Evolutionary conservation across 768 basidiomycete species (phyloP).

Genomic region (Mycena leptocephala): DNA sequence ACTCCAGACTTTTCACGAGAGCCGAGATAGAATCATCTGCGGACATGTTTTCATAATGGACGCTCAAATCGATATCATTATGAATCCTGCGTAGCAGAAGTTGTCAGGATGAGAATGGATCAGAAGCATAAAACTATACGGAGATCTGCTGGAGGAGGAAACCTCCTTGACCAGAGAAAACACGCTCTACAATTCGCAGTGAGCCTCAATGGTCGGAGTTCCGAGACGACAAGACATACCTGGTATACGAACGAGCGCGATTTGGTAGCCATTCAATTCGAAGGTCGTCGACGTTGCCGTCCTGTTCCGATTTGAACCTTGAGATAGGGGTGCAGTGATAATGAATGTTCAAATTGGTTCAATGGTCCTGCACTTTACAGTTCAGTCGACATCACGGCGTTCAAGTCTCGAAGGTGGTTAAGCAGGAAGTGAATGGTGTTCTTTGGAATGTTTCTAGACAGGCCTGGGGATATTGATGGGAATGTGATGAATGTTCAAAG

Average conservation of each 20-base stretch:
- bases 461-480: too few species aligned
- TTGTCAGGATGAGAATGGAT: background rate
- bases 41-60: background rate
- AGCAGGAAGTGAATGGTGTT: too few species aligned
- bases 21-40: background rate
- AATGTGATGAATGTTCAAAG: too few species aligned
- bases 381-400: too few species aligned
- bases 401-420: too few species aligned
- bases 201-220: background rate
- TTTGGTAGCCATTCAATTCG: background rate
- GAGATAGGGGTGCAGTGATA: too few species aligned
- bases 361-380: too few species aligned
- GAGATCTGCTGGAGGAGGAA: background rate
- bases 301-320: too few species aligned
- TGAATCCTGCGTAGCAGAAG: background rate
- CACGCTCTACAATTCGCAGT: background rate
- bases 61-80: background rate
- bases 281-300: too few species aligned
- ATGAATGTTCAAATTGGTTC: too few species aligned
- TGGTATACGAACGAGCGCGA: background rate
- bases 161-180: background rate
- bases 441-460: too few species aligned
- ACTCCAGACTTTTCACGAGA: conserved; percentile 5
- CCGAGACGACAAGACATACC: background rate
- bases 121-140: background rate